phyloP scores from a whole-genome alignment of 225 moss, liverwort and hornwort genomes.

The Marchantia polymorpha region DNA sequence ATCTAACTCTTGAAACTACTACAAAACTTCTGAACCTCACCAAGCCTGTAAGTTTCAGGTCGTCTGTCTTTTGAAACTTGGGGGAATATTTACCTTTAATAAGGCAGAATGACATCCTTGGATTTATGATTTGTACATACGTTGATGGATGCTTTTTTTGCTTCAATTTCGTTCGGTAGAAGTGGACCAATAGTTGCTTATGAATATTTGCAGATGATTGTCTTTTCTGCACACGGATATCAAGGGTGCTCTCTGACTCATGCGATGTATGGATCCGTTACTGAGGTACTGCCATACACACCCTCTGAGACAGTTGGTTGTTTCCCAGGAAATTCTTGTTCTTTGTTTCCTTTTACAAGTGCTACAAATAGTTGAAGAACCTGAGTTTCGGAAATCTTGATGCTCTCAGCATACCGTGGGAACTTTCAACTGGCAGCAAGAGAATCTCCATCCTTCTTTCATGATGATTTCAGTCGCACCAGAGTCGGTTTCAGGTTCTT shows the following conservation, averaged over 20 bases:
- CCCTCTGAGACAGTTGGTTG: background rate
- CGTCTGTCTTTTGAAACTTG: background rate
- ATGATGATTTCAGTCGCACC: slow-evolving; percentile 58
- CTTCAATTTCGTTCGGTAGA: too few relatives aligned
- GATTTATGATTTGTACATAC: background rate
- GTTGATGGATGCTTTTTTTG: background rate
- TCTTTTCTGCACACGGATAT: slow-evolving; percentile 72
- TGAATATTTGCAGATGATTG: slow-evolving; percentile 49
- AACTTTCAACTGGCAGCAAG: slow-evolving; percentile 82
- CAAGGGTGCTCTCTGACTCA: slow-evolving; percentile 58
- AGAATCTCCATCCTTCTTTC: slow-evolving; percentile 68
- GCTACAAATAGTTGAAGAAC: background rate
- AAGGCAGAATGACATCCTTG: background rate
- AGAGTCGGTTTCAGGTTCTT: slow-evolving; percentile 27
- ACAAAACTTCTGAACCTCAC: slow-evolving; percentile 52
- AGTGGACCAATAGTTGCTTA: background rate
- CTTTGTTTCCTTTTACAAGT: too few relatives aligned
- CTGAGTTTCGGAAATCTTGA: background rate
- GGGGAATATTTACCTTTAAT: background rate
- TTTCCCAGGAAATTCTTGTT: background rate
- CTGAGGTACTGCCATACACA: slow-evolving; percentile 47
- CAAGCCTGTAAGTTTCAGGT: slow-evolving; percentile 54
- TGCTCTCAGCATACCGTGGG: slow-evolving; percentile 64
- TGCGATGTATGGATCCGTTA: slow-evolving; percentile 39
- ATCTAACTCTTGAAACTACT: slow-evolving; percentile 54